Conservation (phyloP, 371 early-diverging fungal species). For the Batkoa obscura region DNA sequence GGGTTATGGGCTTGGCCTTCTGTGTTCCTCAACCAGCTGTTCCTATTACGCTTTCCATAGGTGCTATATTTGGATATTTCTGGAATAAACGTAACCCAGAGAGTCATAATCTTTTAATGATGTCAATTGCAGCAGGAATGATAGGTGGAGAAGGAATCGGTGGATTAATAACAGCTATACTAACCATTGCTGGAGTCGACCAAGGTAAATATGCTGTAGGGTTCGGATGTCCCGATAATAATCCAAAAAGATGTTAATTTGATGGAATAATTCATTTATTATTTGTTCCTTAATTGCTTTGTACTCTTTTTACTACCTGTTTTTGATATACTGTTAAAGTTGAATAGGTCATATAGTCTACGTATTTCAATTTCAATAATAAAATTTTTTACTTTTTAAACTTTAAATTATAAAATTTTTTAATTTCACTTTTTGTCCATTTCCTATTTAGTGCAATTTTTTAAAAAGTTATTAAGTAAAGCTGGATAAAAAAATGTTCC, state of each 20-base stretch:
- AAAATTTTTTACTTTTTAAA: no score
- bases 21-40: neutral
- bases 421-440: no score
- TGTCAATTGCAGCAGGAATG: conserved; percentile 39
- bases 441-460: no score
- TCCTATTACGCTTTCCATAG: neutral
- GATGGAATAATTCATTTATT: no score
- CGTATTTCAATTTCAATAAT: no score
- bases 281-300: no score
- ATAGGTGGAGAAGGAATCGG: conserved; percentile 58
- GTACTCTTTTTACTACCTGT: no score
- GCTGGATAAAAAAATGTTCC: no score
- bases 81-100: neutral
- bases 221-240: conserved; percentile 1
- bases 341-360: no score
- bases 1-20: neutral
- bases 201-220: neutral
- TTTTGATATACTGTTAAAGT: no score
- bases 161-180: conserved; percentile 35
- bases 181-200: conserved; percentile 15
- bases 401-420: no score
- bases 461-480: no score
- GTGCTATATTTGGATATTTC: neutral
- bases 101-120: conserved; percentile 17
- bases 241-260: neutral